Base-by-base conservation (phyloP, 1,284 basidiomycete species). In the Flammula alnicola region DNA sequence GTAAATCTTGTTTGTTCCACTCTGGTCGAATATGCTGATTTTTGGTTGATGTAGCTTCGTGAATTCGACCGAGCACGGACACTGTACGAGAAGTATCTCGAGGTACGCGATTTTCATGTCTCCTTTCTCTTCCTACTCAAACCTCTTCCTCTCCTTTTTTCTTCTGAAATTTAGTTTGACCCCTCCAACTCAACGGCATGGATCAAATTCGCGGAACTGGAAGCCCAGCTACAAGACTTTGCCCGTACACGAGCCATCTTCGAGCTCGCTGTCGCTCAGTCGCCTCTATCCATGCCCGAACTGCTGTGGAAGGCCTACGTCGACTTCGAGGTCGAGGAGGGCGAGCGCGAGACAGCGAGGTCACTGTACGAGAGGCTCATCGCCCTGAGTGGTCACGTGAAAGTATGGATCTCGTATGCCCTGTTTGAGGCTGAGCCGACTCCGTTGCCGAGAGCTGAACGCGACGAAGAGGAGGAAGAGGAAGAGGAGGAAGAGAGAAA, bases 271-370 rank as follows among this genome's bases (percentile, higher is more conserved):
- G 84, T 96, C n/a, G 78, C 88, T 3, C 97, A 99, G 64, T 71
- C 80, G 0, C 85, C 87, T n/a, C 78, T 99, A 32, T 95, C 97
- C 49, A 98, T 98, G 94, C 97, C 97, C 2, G 97, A 99, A 69
- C 79, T 98, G 9, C 80, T 98, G n/a, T 96, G 94, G 94, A 95
- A 95, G 66, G 92, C 93, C 3, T 99, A 95, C 70, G 94, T 99
- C 72, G 96, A 99, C 72, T 94, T 95, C 60, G 94, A 96, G 70
- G 89, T 93, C 58, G 93, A 95, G 57, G 94, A 97, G 68, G 91
- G 94, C 56, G 94, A 98, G 63, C 84, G 94, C 49, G 91, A 91
- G 55, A 81, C 83, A 27, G 90, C 92, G 1, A 79, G 95, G 23
- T 77, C 79, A n/a, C 68, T 99, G 46, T 99, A 97, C 69, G 95